Conservation (phyloP, 2,329 filamentous ascomycete genomes). For the Arthrobotrys musiformis region DNA sequence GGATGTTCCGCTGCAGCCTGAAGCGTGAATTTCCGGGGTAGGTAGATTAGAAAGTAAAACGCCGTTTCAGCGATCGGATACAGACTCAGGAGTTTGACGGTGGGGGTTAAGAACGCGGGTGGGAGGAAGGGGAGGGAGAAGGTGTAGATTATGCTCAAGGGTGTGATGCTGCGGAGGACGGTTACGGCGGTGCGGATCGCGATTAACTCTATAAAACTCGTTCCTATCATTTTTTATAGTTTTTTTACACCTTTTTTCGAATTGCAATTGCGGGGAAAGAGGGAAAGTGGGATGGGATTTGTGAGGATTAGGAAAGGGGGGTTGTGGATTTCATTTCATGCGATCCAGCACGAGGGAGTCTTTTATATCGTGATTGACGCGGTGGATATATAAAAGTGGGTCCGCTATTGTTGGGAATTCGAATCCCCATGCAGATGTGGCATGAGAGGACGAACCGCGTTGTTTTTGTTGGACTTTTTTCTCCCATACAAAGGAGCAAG, state of each 20-base stretch:
- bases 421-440: neutral
- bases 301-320: neutral
- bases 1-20: conserved; percentile 69
- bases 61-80: conserved; percentile 67
- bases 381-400: neutral
- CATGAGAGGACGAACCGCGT: conserved; percentile 13
- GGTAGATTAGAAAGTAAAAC: conserved; percentile 69
- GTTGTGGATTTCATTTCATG: conserved; percentile 20
- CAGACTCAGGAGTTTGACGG: conserved; percentile 62
- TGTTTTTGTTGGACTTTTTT: conserved; percentile 37
- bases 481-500: neutral
- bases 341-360: too few species aligned
- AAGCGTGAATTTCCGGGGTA: conserved; percentile 67
- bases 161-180: conserved; percentile 66
- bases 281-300: neutral
- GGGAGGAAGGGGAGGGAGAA: conserved; percentile 61
- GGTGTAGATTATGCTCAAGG: conserved; percentile 66
- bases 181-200: conserved; percentile 67
- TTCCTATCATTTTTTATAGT: conserved; percentile 55
- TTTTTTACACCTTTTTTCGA: neutral
- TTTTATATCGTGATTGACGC: too few species aligned
- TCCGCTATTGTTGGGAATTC: conserved; percentile 16
- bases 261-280: neutral
- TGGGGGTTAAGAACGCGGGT: conserved; percentile 58
- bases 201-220: conserved; percentile 59